phyloP scores from a whole-genome alignment of 1,139 yeast species.

The Nakaseomyces nivariensis region DNA sequence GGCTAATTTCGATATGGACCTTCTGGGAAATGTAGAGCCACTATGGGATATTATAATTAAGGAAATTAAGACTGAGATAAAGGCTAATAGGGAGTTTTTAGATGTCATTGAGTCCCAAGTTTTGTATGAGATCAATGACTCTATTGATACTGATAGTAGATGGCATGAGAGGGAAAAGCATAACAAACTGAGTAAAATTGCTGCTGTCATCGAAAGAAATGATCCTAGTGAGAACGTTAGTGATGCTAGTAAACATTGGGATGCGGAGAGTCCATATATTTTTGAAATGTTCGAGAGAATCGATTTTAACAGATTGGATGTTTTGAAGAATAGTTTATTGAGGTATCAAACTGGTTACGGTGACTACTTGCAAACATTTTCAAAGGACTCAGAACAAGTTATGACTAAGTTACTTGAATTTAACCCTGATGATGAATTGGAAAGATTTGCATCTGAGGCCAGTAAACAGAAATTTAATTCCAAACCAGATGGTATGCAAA shows the following conservation, averaged over 20 bases:
- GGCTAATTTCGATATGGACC: slow-evolving; percentile 34
- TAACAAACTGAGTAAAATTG: slow-evolving; percentile 23
- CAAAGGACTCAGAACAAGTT: slow-evolving; percentile 52
- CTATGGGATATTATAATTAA: slow-evolving; percentile 49
- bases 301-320: slow-evolving; percentile 56
- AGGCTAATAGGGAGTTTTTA: slow-evolving; percentile 41
- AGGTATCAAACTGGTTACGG: slow-evolving; percentile 57
- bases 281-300: slow-evolving; percentile 69
- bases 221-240: neutral
- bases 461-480: slow-evolving; percentile 15
- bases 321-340: slow-evolving; percentile 59
- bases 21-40: slow-evolving; percentile 44
- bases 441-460: slow-evolving; percentile 44
- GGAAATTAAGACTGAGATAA: slow-evolving; percentile 43
- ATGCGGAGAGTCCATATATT: slow-evolving; percentile 64
- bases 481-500: neutral
- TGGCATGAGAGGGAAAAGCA: slow-evolving; percentile 36
- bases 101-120: slow-evolving; percentile 46
- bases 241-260: slow-evolving; percentile 39
- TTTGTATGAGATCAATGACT: slow-evolving; percentile 43
- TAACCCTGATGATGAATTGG: slow-evolving; percentile 48
- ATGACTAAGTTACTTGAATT: slow-evolving; percentile 56
- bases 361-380: slow-evolving; percentile 37
- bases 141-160: slow-evolving; percentile 43
- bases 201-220: slow-evolving; percentile 11